Conservation (phyloP, 148 eudicot species). For the Rhododendron ferrugineum region DNA sequence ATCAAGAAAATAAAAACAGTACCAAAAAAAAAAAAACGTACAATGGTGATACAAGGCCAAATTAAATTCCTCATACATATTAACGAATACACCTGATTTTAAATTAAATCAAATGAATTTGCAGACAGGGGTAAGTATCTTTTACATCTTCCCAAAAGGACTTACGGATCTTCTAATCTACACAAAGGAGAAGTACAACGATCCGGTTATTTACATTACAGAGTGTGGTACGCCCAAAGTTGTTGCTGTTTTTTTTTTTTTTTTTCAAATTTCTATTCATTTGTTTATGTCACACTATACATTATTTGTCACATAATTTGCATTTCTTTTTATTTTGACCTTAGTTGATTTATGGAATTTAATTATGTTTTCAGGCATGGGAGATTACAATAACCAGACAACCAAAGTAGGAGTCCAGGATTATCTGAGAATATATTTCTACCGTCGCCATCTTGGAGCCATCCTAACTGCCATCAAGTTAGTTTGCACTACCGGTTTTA, state of each 20-base stretch:
- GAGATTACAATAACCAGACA: background rate
- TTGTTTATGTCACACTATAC: background rate
- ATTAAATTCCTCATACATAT: background rate
- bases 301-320: background rate
- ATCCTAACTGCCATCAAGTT: background rate
- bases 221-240: constrained; percentile 15
- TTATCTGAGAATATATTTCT: background rate
- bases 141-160: constrained; percentile 10
- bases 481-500: background rate
- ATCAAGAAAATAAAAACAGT: background rate
- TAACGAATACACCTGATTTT: background rate
- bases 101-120: background rate
- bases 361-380: background rate
- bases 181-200: constrained; percentile 22
- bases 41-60: background rate
- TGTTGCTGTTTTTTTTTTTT: background rate
- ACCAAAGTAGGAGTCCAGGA: background rate
- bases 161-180: constrained; percentile 11
- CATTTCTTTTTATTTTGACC: no score
- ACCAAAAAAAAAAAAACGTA: background rate
- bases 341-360: background rate
- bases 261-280: background rate
- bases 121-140: background rate
- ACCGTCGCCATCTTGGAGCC: background rate
- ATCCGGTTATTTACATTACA: constrained; percentile 20